Base-by-base conservation (phyloP, 1,139 yeast species). In the Lizanozyma gosingica region DNA sequence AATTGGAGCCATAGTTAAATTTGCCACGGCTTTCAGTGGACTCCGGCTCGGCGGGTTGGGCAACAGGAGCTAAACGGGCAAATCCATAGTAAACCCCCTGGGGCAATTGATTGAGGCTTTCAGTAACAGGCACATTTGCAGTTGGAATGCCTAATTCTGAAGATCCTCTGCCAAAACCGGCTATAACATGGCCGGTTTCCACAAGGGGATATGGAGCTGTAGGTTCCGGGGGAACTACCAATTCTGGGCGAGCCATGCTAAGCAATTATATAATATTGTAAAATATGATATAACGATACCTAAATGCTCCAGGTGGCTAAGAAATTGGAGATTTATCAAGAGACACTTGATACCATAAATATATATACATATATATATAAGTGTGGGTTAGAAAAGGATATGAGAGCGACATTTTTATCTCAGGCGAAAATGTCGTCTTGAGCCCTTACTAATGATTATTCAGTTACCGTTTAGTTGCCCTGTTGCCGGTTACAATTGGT, bases 101-200 rank as follows among this genome's bases (percentile, higher is more conserved):
- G 1, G 80, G 80, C 35, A 83, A 63, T 2, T 59, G 45, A 33
- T 70, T 62, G 37, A 74, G 47, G 11, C 29, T 22, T 8, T 73
- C 60, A n/a, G 50, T 44, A 9, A 86, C 73, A 1, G 90, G 87
- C 17, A 90, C 76, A 54, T 92, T 92, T 15, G 97, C 98, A 0
- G 98, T 92, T 3, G 98, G 98, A 41, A 88, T 84, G 0, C 97
- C 97, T 38, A 94, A 69, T 52, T 88, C 96, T 0, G 94, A 63
- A 0, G 96, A 86, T 1, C 99, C 99, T 44, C 99, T 73, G 3
- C 98, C 99, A 61, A 86, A 92, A 0, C 99, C 98, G 35, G 92
- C 75, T 17, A 85, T 75, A 34, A 94, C 78, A 33, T 67, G 65
- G 40, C 61, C 60, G 8, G 52, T 59, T 9, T 77, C 72, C 2